These are phyloP conservation scores for Ophiorrhiza pumila DNA, from an alignment of 257 asterid species.

Conservation along the genomic window DNA sequence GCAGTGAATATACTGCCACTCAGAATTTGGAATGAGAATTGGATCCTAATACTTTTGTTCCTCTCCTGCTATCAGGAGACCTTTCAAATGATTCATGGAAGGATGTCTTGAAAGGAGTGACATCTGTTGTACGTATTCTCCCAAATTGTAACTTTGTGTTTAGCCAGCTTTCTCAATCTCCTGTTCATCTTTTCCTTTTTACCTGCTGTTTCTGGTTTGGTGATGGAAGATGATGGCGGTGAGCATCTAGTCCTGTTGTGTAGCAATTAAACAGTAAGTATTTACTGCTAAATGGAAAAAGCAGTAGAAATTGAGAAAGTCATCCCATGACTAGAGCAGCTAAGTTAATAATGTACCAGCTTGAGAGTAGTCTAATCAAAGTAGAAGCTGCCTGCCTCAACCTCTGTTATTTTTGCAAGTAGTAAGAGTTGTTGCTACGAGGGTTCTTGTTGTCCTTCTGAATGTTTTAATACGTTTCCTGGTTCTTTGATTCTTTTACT, in stretches of 20 bases:
- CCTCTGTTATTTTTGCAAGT: not conserved
- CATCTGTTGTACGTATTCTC: conserved; percentile 69
- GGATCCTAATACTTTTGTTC: conserved; percentile 6
- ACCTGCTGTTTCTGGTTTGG: not conserved
- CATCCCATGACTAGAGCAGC: not conserved
- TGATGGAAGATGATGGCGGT: not conserved
- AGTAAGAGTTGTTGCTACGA: not conserved
- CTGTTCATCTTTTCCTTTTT: not conserved
- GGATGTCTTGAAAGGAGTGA: conserved; percentile 89
- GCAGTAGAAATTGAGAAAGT: not conserved
- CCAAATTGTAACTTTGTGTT: not conserved
- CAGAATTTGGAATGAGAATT: not conserved
- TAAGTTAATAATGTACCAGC: not conserved
- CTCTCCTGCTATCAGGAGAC: conserved; percentile 56
- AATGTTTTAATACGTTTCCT: too few relatives aligned
- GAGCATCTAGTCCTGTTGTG: not conserved
- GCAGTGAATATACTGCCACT: too few relatives aligned
- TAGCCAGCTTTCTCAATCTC: not conserved
- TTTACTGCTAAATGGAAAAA: not conserved
- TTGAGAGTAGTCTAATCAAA: not conserved
- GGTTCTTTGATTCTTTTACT: too few relatives aligned
- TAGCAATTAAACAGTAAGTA: not conserved
- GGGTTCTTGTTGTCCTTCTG: not conserved
- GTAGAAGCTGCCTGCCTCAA: not conserved
- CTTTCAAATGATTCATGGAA: conserved; percentile 80